Percentiles rank a stretch among this genome's conserved stretches.
These are phyloP conservation scores for Phaeosphaeria sp. DNA, from an alignment of 2,329 filamentous ascomycete species.

Conservation along the genomic window DNA sequence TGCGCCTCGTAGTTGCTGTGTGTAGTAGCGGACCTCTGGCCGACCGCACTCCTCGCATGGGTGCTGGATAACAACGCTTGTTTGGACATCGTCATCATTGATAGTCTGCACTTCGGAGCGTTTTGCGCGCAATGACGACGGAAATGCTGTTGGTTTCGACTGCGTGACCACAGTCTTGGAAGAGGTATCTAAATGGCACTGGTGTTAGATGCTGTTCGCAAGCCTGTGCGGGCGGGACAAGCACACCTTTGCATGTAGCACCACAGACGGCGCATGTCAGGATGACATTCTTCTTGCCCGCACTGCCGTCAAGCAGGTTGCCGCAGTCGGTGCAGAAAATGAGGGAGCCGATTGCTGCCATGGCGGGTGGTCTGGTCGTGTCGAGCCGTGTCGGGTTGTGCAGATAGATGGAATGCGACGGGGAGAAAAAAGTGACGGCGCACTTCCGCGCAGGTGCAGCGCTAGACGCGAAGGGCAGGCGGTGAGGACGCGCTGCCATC, in stretches of 20 bases:
- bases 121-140: conserved; percentile 86
- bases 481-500: conserved; percentile 31
- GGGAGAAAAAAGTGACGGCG: conserved; percentile 16
- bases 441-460: conserved; percentile 18
- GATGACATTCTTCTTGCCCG: conserved; percentile 75
- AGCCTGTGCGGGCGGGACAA: not conserved
- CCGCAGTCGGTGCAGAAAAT: conserved; percentile 94
- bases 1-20: conserved; percentile 85
- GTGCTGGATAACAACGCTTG: conserved; percentile 71
- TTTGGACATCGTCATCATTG: conserved; percentile 77
- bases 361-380: conserved; percentile 49
- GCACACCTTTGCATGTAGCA: conserved; percentile 78
- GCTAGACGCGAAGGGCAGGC: conserved; percentile 29
- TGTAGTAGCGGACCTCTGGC: conserved; percentile 83
- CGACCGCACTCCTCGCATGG: conserved; percentile 82
- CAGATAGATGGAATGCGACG: conserved; percentile 22
- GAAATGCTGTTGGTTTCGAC: conserved; percentile 90
- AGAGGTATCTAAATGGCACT: conserved; percentile 33
- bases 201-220: not conserved
- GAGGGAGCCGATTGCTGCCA: conserved; percentile 89
- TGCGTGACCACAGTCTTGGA: conserved; percentile 78
- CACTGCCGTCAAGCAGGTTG: conserved; percentile 82
- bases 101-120: conserved; percentile 84
- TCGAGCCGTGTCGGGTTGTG: not conserved
- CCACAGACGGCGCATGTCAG: conserved; percentile 87